phyloP scores from a whole-genome alignment of 208 protist genomes.

The Naegleria lovaniensis region DNA sequence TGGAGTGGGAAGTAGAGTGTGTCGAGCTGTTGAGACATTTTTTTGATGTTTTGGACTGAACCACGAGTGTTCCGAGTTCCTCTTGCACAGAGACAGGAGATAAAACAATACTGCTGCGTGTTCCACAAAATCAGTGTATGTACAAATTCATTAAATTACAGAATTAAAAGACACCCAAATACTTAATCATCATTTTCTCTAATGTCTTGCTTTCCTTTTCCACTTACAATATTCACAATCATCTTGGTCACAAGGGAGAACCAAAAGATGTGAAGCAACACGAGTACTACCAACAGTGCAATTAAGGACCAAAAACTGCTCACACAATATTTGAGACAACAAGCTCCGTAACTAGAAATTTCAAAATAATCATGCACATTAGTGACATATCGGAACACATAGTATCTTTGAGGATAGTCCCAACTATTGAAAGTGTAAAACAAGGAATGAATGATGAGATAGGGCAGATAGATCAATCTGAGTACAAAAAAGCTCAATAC shows the following conservation, averaged over 20 bases:
- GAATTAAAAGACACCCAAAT: too few relatives aligned
- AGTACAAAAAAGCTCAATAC: not conserved
- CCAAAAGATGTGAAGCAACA: slow-evolving; percentile 1
- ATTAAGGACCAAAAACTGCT: not conserved
- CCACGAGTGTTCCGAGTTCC: too few relatives aligned
- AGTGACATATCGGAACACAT: not conserved
- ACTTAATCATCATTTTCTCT: not conserved
- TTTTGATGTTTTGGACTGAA: too few relatives aligned
- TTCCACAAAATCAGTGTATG: too few relatives aligned
- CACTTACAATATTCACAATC: not conserved
- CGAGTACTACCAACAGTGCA: not conserved
- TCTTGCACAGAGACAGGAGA: too few relatives aligned
- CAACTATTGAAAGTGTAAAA: not conserved
- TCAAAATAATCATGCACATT: not conserved
- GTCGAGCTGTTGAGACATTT: too few relatives aligned
- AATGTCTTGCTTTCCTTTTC: not conserved
- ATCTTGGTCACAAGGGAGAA: not conserved
- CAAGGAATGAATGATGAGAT: not conserved
- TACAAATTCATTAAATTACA: too few relatives aligned
- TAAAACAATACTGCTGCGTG: too few relatives aligned
- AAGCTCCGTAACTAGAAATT: not conserved
- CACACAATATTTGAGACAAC: not conserved
- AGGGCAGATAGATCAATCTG: not conserved
- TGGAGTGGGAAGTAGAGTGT: not conserved
- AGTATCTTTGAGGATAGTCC: not conserved